Evolutionary conservation across 257 asterid species (phyloP).

Genomic region (Anisodus acutangulus): DNA sequence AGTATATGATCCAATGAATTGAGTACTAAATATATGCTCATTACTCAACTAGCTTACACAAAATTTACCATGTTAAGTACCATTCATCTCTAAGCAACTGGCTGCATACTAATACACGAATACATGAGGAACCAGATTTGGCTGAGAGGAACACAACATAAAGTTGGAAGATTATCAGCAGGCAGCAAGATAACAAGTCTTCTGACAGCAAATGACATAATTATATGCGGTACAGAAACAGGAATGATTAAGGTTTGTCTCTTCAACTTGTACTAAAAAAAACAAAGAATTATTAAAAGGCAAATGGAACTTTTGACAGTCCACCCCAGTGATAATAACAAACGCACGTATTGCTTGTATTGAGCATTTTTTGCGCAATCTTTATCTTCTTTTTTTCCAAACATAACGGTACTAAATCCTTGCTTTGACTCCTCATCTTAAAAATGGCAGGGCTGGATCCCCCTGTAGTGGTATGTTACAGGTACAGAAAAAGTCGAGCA

Average conservation of each 20-base stretch:
- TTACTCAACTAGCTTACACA: constrained; percentile 12
- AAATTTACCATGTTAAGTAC: neutral
- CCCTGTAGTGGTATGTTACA: constrained; percentile 56
- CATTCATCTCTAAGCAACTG: no score
- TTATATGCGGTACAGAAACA: constrained; percentile 86
- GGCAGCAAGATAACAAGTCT: constrained; percentile 92
- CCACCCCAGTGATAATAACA: neutral
- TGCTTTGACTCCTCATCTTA: constrained; percentile 12
- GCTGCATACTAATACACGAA: neutral
- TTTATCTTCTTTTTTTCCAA: neutral
- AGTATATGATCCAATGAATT: neutral
- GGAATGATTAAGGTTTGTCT: constrained; percentile 80
- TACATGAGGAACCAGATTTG: constrained; percentile 56
- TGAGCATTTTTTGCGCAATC: neutral
- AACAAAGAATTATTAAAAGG: neutral
- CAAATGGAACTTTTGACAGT: neutral
- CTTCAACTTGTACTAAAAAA: neutral
- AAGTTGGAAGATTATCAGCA: constrained; percentile 90
- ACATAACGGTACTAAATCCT: constrained; percentile 9
- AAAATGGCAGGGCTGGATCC: constrained; percentile 92
- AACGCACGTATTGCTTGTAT: neutral
- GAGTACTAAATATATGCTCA: neutral
- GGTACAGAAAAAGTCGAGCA: neutral
- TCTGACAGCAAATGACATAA: constrained; percentile 85
- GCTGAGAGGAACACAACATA: constrained; percentile 89